Evolutionary conservation across 208 protist genomes (phyloP).

Genomic region (Wallacemonas sp.): DNA sequence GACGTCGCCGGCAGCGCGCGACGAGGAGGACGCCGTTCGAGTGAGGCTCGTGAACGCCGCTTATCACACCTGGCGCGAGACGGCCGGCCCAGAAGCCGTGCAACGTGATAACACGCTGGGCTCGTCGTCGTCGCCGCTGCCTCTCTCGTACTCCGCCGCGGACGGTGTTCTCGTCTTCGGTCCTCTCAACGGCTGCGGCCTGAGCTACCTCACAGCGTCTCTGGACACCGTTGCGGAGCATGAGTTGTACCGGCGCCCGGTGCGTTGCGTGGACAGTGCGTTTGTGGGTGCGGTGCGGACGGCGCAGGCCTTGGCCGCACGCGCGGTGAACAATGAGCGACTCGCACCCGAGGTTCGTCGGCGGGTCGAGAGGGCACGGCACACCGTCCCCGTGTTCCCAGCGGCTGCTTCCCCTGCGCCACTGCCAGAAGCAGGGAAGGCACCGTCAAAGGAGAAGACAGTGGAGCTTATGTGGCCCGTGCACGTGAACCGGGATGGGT

Average conservation of each 20-base stretch:
- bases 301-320: constrained; percentile 32
- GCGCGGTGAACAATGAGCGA: constrained; percentile 29
- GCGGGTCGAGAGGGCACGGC: background rate
- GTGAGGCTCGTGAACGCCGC: background rate
- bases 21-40: too few species aligned
- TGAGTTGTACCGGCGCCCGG: constrained; percentile 38
- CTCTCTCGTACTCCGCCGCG: constrained; percentile 19
- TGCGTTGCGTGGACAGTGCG: constrained; percentile 58
- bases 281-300: constrained; percentile 53
- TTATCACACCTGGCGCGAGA: background rate
- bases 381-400: background rate
- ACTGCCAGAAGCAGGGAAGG: background rate
- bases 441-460: constrained; percentile 7
- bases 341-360: constrained; percentile 3
- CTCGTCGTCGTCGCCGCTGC: constrained; percentile 4
- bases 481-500: background rate
- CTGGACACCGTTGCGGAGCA: constrained; percentile 37
- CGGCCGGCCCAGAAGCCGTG: background rate
- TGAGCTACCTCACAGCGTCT: constrained; percentile 57
- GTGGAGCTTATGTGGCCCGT: background rate
- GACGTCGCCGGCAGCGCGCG: background rate
- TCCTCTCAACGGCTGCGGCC: constrained; percentile 36
- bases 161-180: constrained; percentile 43
- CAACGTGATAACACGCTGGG: background rate
- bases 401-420: background rate